phyloP scores from a whole-genome alignment of 352 stramenopile species.

The Peronosclerospora sorghi region DNA sequence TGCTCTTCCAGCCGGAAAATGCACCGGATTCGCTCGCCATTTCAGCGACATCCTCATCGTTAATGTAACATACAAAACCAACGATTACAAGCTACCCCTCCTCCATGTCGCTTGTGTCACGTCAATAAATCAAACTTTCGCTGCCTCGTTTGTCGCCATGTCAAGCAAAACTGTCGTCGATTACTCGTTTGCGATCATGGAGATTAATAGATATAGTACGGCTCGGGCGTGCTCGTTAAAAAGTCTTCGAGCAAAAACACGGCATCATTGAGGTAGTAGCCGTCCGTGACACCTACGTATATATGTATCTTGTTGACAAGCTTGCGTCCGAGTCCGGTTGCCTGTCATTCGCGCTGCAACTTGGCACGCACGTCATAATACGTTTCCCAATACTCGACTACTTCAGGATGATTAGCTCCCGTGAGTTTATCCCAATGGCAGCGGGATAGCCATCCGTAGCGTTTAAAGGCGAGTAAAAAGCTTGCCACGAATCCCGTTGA shows the following conservation, averaged over 20 bases:
- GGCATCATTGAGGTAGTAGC: slow-evolving; percentile 68
- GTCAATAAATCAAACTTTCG: too few relatives aligned
- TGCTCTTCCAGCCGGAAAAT: too few relatives aligned
- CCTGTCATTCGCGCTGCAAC: slow-evolving; percentile 52
- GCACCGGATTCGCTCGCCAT: too few relatives aligned
- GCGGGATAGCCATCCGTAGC: slow-evolving; percentile 43
- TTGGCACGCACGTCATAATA: slow-evolving; percentile 60
- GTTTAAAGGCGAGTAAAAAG: slow-evolving; percentile 61
- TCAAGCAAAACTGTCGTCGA: too few relatives aligned
- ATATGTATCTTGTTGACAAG: slow-evolving; percentile 71
- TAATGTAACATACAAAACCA: too few relatives aligned
- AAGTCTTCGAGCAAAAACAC: slow-evolving; percentile 65
- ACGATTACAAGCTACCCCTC: too few relatives aligned
- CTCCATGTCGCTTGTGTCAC: too few relatives aligned
- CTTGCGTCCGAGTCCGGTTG: slow-evolving; percentile 36
- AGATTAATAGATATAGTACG: too few relatives aligned
- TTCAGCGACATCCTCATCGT: too few relatives aligned
- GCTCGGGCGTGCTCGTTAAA: slow-evolving; percentile 38
- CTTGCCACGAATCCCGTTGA: slow-evolving; percentile 66
- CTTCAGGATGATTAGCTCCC: slow-evolving; percentile 37
- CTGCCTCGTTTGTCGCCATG: too few relatives aligned
- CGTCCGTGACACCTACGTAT: slow-evolving; percentile 62
- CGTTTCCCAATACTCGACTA: slow-evolving; percentile 54
- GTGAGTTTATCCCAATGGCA: slow-evolving; percentile 52
- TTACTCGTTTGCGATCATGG: too few relatives aligned